Evolutionary conservation across 2,329 filamentous ascomycete species (phyloP).

Genomic region (Fusarium sp.): DNA sequence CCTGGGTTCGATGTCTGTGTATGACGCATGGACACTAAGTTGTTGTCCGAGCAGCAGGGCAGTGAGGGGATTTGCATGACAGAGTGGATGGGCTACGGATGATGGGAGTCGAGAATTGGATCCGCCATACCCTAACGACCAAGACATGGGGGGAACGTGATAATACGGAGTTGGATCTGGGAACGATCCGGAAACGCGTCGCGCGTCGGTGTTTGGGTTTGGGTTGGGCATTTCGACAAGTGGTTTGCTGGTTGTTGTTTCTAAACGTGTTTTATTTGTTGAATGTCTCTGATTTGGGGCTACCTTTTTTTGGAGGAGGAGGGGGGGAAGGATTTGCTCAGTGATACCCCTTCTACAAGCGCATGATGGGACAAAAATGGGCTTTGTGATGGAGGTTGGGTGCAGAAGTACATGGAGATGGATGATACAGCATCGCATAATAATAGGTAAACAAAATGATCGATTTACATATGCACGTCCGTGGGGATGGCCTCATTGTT

Average conservation of each 20-base stretch:
- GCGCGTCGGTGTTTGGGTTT: conserved; percentile 36
- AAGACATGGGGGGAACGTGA: conserved; percentile 16
- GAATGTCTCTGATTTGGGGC: conserved; percentile 37
- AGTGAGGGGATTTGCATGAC: conserved; percentile 1
- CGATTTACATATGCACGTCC: not conserved
- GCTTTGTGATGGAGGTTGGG: conserved; percentile 8
- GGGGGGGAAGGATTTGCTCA: conserved; percentile 1
- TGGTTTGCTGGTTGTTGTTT: conserved; percentile 25
- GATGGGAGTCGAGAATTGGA: conserved; percentile 32
- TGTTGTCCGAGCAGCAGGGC: conserved; percentile 18
- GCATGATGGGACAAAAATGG: conserved; percentile 17
- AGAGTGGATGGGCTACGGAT: conserved; percentile 8
- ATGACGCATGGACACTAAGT: conserved; percentile 29
- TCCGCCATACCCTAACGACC: conserved; percentile 16
- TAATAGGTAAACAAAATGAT: conserved; percentile 12
- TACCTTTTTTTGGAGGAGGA: not conserved
- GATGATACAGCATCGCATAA: conserved; percentile 27
- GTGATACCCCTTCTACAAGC: conserved; percentile 19
- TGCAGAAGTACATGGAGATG: conserved; percentile 9
- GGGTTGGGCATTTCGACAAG: conserved; percentile 31
- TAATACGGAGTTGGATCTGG: conserved; percentile 35
- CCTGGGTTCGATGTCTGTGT: conserved; percentile 16
- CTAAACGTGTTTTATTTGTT: conserved; percentile 26
- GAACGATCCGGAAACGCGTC: conserved; percentile 33
- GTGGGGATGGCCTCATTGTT: not conserved